Evolutionary conservation across 371 early-diverging fungal species (phyloP).

Genomic region (Catenaria anguillulae): DNA sequence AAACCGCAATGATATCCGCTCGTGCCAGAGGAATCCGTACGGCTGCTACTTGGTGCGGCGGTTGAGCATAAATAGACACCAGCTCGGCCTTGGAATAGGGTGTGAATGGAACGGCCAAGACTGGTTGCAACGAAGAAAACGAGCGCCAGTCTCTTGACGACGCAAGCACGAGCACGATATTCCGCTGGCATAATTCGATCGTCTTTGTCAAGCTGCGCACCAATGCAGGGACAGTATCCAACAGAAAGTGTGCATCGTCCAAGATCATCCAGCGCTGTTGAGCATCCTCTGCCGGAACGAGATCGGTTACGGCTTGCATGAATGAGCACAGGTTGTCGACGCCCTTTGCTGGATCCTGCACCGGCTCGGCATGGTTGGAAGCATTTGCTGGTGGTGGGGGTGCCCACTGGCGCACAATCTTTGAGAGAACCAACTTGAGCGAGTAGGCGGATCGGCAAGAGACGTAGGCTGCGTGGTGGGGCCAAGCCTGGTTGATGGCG

Average conservation of each 20-base stretch:
- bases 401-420: background rate
- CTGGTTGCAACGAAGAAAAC: background rate
- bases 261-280: background rate
- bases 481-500: background rate
- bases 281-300: background rate
- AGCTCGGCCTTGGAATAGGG: background rate
- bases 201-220: background rate
- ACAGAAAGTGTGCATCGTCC: background rate
- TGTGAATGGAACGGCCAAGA: background rate
- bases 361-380: background rate
- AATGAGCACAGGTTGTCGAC: background rate
- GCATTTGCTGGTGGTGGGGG: background rate
- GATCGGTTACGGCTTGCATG: too few species aligned
- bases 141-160: background rate
- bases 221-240: background rate
- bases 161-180: background rate
- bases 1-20: background rate
- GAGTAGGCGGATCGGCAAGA: background rate
- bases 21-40: too few species aligned
- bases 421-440: background rate
- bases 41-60: too few species aligned
- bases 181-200: background rate
- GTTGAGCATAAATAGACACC: background rate
- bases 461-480: background rate
- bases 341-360: background rate